A percentile compares a stretch with the other conserved stretches of the same genome.
Evolutionary conservation across 1,284 basidiomycete species (phyloP).

Genomic region (Pyrrhoderma noxium): DNA sequence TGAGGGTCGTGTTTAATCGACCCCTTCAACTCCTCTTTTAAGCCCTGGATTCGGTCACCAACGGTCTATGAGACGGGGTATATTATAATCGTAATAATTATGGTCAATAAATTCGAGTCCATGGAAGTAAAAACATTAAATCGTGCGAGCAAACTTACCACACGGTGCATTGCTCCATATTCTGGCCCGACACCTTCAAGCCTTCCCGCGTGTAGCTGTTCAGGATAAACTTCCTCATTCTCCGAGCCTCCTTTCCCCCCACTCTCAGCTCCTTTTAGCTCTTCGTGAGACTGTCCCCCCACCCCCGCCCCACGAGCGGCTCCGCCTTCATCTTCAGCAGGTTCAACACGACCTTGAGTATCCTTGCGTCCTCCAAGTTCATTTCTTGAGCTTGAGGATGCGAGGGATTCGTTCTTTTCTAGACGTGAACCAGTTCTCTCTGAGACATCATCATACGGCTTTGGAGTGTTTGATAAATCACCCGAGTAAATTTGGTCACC

Average conservation of each 20-base stretch:
- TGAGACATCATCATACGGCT: too few relatives aligned
- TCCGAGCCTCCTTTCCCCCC: background rate
- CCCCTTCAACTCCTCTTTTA: constrained; percentile 18
- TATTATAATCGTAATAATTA: background rate
- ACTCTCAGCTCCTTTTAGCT: background rate
- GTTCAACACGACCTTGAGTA: constrained; percentile 3
- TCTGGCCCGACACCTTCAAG: constrained; percentile 24
- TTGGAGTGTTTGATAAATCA: too few relatives aligned
- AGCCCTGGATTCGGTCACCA: constrained; percentile 15
- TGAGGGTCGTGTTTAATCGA: constrained; percentile 15
- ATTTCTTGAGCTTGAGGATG: too few relatives aligned
- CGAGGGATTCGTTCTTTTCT: too few relatives aligned
- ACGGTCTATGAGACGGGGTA: too few relatives aligned
- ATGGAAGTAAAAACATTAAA: background rate
- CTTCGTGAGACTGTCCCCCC: background rate
- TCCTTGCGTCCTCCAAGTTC: background rate
- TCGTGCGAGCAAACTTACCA: constrained; percentile 1
- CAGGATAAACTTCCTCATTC: constrained; percentile 20
- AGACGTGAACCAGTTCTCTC: too few relatives aligned
- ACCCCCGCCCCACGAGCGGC: constrained; percentile 1
- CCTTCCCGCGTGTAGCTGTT: constrained; percentile 25
- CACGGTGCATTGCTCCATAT: constrained; percentile 17
- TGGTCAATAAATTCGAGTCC: too few relatives aligned
- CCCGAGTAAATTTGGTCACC: too few relatives aligned
- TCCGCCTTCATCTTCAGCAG: constrained; percentile 14